Evolutionary conservation across 306 rosid genomes (phyloP).

Genomic region (Argentina anserina): DNA sequence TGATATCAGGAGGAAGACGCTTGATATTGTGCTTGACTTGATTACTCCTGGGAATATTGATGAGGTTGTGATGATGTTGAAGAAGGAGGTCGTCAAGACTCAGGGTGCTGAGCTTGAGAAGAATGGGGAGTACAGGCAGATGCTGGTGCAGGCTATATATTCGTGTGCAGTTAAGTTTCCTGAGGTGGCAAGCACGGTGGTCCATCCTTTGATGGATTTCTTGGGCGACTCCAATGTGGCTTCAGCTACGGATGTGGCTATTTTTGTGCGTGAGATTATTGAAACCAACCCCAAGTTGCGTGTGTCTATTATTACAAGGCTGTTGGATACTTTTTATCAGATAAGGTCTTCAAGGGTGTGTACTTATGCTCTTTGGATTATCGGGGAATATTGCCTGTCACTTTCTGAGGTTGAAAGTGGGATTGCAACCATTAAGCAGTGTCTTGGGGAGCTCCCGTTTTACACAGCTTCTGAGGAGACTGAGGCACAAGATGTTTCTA

Average conservation of each 20-base stretch:
- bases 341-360: constrained; percentile 91
- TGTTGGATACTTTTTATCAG: constrained; percentile 90
- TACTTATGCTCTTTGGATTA: constrained; percentile 92
- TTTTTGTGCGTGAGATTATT: constrained; percentile 90
- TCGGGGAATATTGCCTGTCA: constrained; percentile 86
- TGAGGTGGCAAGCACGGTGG: constrained; percentile 93
- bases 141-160: constrained; percentile 92
- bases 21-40: constrained; percentile 83
- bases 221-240: constrained; percentile 87
- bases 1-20: constrained; percentile 86
- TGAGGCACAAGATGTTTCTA: constrained; percentile 60
- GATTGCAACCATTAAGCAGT: constrained; percentile 66
- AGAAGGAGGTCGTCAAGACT: constrained; percentile 92
- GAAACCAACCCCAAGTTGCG: constrained; percentile 92
- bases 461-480: constrained; percentile 73
- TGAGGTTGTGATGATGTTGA: constrained; percentile 90
- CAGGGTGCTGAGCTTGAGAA: constrained; percentile 96
- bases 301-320: constrained; percentile 78
- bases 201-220: constrained; percentile 96
- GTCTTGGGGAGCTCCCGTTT: constrained; percentile 95
- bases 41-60: constrained; percentile 77
- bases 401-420: constrained; percentile 93
- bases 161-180: constrained; percentile 97
- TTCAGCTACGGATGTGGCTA: constrained; percentile 86
- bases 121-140: constrained; percentile 93